Percentiles rank a stretch among this genome's conserved stretches.
Evolutionary conservation across 1,284 basidiomycete genomes (phyloP).

Genomic region (Apiotrichum sp.): DNA sequence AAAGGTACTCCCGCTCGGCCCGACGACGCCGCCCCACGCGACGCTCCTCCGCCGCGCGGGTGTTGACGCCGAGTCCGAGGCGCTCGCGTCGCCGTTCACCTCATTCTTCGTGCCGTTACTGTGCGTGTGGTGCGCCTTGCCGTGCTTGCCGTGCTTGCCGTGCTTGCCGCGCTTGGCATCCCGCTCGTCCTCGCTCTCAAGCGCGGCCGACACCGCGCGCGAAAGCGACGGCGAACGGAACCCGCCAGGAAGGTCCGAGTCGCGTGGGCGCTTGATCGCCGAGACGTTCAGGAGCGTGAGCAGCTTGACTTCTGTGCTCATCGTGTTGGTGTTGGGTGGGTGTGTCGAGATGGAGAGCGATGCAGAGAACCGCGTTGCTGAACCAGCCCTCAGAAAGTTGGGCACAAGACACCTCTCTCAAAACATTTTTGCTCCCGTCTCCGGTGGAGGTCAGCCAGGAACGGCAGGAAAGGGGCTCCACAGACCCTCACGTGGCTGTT

Average conservation of each 20-base stretch:
- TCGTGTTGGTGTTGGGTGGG: slow-evolving; percentile 17
- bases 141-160: background rate
- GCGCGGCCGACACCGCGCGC: background rate
- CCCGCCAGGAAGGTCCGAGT: slow-evolving; percentile 48
- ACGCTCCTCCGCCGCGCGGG: slow-evolving; percentile 37
- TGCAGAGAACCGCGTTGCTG: too few relatives aligned
- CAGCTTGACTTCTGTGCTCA: slow-evolving; percentile 64
- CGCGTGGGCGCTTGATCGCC: slow-evolving; percentile 55
- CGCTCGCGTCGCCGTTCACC: background rate
- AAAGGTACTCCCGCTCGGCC: slow-evolving; percentile 42
- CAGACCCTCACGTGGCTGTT: too few relatives aligned
- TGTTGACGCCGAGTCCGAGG: background rate
- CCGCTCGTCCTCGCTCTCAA: slow-evolving; percentile 2
- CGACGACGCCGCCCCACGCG: slow-evolving; percentile 42
- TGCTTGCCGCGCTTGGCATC: background rate
- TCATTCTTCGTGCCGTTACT: background rate
- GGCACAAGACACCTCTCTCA: too few relatives aligned
- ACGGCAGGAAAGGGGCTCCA: too few relatives aligned
- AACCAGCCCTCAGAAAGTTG: too few relatives aligned
- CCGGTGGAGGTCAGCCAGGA: too few relatives aligned
- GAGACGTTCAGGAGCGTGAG: slow-evolving; percentile 92
- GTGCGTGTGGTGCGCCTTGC: background rate
- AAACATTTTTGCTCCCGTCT: too few relatives aligned
- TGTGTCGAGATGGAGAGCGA: too few relatives aligned
- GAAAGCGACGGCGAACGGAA: slow-evolving; percentile 28